Base-by-base conservation (phyloP, 1,139 yeast genomes). In the Protomyces gravidus region DNA sequence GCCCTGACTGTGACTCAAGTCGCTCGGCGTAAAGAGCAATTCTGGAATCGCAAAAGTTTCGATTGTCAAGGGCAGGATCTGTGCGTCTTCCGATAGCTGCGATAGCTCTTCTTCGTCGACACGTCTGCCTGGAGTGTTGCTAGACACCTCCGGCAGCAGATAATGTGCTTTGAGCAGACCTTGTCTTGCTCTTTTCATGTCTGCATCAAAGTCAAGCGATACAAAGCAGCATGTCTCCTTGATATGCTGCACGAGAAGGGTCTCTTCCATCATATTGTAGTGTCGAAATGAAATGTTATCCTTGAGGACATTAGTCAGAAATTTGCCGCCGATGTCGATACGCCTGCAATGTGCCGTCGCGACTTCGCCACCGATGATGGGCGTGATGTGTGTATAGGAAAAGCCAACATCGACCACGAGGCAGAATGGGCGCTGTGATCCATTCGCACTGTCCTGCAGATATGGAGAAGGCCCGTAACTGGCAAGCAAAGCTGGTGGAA, bases 201-300 rank as follows among this genome's bases (percentile, higher is more conserved):
- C 82, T 17, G 73, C 73, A 45, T 78, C 78, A 68, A 85, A 92
- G 65, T 90, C 83, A 13, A 69, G 66, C 0, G 95, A 84, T 50
- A 90, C 82, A 70, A 81, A 89, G 67, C 92, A 82, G 5, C 94
- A 79, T 36, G 80, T 76, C 68, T 92, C 96, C 68, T 94, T 92
- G 65, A 94, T 86, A 42, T 86, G 84, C 68, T 90, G 88, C 56
- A 92, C 84, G 55, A 94, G 74, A 5, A 86, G 78, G 0, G 96
- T 86, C 71, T 94, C 98, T 63, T 90, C 97, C 70, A 88, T 84
- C 68, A 94, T 90, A 69, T 94, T 94, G 72, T 90, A 92, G 73
- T 94, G 95, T 62, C 97, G 78, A 69, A 87, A 92, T 2, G 97
- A 89, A 15, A 92, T 81, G 48, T 88, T 77, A 68, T 92, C 98